Base-by-base conservation (phyloP, 148 eudicot species). In the Rhododendron henanense region DNA sequence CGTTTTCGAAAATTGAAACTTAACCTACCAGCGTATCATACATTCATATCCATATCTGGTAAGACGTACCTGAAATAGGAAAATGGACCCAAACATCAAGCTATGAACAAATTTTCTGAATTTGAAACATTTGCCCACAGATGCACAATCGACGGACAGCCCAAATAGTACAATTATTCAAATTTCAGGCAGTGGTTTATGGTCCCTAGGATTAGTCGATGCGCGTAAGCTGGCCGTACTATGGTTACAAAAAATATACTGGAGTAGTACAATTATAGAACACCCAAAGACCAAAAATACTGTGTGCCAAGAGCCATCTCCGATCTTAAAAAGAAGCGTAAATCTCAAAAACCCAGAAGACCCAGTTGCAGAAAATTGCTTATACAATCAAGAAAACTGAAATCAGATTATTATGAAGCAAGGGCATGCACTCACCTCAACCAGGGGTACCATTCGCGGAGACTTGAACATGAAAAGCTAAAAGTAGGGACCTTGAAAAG, bases 61-160 rank as follows among this genome's bases (percentile, higher is more conserved):
- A 63, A 85, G 51, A 77, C 69, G 44, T 41, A 57, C 83, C 87
- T 85, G 87, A 79, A 79, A 63, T 47, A 47, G 87, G 67, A 79
- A 78, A 41, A 4, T 25, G 83, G 8, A 55, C 83, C 69, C 67
- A 57, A 41, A 18, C 23, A 53, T 57, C 45, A 55, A 81, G 35
- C 25, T 35, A 16, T 35, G 71, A 33, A 53, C 44, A 23, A 14
- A 53, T 18, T 35, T 57, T 21, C 65, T 3, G 63, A 16, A 5
- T 76, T 76, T 50, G 31, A 16, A 41, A 19, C 55, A 84, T 19
- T 59, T 16, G 28, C 45, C 14, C n/a, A 9, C 13, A 14, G 39
- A 19, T 10, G 4, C 14, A 35, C 39, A 31, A 65, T 69, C 53
- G 39, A 11, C 59, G 14, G 15, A 28, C 69, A 57, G 28, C 28